phyloP scores from a whole-genome alignment of 257 asterid species.

The Eucommia ulmoides region DNA sequence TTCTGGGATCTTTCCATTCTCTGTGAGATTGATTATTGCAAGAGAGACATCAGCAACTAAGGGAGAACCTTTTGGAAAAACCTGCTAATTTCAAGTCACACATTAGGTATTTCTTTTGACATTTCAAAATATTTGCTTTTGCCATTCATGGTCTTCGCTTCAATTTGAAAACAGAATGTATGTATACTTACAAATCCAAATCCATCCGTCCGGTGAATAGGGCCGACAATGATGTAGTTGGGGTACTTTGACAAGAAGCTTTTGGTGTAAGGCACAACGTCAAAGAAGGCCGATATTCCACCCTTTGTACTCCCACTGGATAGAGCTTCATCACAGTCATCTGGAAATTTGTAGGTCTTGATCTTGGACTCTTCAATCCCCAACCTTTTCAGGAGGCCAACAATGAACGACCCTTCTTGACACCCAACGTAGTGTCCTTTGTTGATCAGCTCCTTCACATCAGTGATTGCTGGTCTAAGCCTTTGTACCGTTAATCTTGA shows the following conservation, averaged over 20 bases:
- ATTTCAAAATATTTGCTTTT: too few relatives aligned
- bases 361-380: neutral
- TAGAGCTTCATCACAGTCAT: neutral
- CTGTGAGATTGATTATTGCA: too few relatives aligned
- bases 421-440: neutral
- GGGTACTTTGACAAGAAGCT: too few relatives aligned
- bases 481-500: neutral
- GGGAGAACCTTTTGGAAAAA: neutral
- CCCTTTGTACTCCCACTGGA: neutral
- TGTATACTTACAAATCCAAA: neutral
- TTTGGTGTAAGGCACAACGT: too few relatives aligned
- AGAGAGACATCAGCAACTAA: too few relatives aligned
- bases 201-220: neutral
- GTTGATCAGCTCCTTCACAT: neutral
- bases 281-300: neutral
- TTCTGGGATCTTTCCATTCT: too few relatives aligned
- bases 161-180: too few relatives aligned
- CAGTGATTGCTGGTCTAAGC: neutral
- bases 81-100: too few relatives aligned
- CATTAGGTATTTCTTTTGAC: neutral
- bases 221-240: neutral
- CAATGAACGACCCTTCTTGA: neutral
- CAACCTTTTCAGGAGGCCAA: neutral
- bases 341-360: neutral
- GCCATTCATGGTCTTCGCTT: too few relatives aligned